Evolutionary conservation across 768 basidiomycete genomes (phyloP), one percentile per base, ranked within the genome.

Genomic region (Termitomyces heimii): DNA sequence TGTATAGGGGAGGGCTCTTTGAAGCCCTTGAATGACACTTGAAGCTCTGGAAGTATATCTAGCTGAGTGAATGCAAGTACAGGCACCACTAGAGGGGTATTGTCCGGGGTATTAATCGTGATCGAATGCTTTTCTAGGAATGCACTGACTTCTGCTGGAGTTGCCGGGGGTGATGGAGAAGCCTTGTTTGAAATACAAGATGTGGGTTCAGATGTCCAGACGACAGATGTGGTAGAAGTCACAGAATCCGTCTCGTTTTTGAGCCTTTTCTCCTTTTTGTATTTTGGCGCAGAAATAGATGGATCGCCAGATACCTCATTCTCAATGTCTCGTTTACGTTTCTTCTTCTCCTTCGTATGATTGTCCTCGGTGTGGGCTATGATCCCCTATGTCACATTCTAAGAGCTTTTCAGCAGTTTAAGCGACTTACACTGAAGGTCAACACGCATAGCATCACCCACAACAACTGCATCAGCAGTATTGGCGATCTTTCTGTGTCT

Each of bases 1-100:
- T 99, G 97, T 54, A 99, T 94, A 0, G 97, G 95, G 0, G 95
- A 96, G 5, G 97, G 96, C 61, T 88, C 84, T 61, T 85, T 82
- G 75, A 94, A 99, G 8, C 75, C 76, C 48, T 75, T 69, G 58
- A 98, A 85, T 0, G 84, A 86, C 0, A 73, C 65, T 42, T 77
- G 79, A 34, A 98, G 80, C 14, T 77, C 75, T 1, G 74, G 69
- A 6, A 88, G 83, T 49, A 98, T 79, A 29, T 71, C 69, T 16
- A 98, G 80, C 54, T 89, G 82, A 57, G 80, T 74, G 67, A 99
- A 96, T 1, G 83, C 79, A 46, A 88, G 77, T 51, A 93, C 73
- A 28, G 97, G 95, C 14, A 73, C 72, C 57, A 85, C 76, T 20
- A 75, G 63, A 4, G 76, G 66, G 35, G 76, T 70, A 43, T 76